phyloP scores from a whole-genome alignment of 306 rosid genomes.

The Prunus mongolica region DNA sequence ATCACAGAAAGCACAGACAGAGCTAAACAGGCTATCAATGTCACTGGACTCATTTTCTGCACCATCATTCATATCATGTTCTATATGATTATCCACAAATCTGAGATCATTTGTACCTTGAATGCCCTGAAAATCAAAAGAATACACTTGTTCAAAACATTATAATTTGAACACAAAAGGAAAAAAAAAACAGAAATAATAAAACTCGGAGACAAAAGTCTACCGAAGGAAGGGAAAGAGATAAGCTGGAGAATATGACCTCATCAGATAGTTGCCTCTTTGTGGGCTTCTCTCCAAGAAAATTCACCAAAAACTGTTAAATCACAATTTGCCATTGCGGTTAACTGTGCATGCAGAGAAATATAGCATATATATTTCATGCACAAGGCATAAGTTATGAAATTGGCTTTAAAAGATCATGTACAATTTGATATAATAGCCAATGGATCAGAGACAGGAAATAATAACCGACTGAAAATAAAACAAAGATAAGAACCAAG shows the following conservation, averaged over 20 bases:
- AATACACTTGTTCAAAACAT: constrained; percentile 2
- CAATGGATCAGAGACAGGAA: not conserved
- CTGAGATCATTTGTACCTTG: constrained; percentile 44
- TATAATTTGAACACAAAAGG: not conserved
- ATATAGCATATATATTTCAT: not conserved
- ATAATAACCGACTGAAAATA: not conserved
- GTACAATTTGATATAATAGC: not conserved
- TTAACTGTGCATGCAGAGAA: not conserved
- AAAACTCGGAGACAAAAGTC: not conserved
- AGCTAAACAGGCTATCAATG: constrained; percentile 55
- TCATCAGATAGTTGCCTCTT: constrained; percentile 43
- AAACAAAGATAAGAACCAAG: not conserved
- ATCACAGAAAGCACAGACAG: constrained; percentile 77
- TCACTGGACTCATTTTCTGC: constrained; percentile 44
- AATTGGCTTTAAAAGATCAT: not conserved
- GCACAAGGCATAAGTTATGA: not conserved
- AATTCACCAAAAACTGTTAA: constrained; percentile 56
- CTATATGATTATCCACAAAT: constrained; percentile 56
- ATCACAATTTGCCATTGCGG: constrained; percentile 24
- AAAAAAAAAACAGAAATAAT: not conserved
- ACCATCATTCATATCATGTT: constrained; percentile 39
- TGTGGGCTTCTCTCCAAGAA: constrained; percentile 45
- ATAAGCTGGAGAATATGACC: constrained; percentile 38
- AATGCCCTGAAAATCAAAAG: constrained; percentile 48
- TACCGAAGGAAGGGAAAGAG: constrained; percentile 2